Percentiles rank a stretch among this genome's conserved stretches.
Evolutionary conservation across 2,329 filamentous ascomycete genomes (phyloP).

Genomic region (Cytospora leucostoma): DNA sequence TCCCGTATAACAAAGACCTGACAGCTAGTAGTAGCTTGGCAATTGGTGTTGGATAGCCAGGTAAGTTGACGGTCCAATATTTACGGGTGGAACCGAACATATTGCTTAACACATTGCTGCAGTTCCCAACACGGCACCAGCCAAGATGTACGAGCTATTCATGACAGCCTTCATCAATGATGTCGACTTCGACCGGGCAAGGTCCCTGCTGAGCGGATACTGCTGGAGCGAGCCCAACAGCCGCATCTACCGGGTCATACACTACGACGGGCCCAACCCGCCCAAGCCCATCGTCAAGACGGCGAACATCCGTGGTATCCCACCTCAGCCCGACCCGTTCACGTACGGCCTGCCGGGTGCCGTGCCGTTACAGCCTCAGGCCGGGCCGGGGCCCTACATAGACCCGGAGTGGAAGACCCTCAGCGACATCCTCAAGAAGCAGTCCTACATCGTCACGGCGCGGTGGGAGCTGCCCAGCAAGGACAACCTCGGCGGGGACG

Average conservation of each 20-base stretch:
- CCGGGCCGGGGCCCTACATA: background rate
- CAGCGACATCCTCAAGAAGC: constrained; percentile 54
- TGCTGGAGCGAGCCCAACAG: constrained; percentile 58
- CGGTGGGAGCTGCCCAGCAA: constrained; percentile 55
- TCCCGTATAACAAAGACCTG: too few relatives aligned
- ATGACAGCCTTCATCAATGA: constrained; percentile 56
- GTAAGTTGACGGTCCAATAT: background rate
- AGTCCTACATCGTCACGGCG: constrained; percentile 59
- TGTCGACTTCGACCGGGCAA: constrained; percentile 50
- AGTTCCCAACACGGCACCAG: background rate
- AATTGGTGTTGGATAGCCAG: background rate
- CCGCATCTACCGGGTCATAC: constrained; percentile 53
- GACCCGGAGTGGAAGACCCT: constrained; percentile 51
- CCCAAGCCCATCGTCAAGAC: constrained; percentile 28
- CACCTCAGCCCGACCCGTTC: constrained; percentile 21
- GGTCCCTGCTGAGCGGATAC: constrained; percentile 57
- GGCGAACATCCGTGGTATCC: constrained; percentile 29
- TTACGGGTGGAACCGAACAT: background rate
- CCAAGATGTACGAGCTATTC: constrained; percentile 60
- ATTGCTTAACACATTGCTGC: background rate
- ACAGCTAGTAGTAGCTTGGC: too few relatives aligned
- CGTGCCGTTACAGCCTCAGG: constrained; percentile 1
- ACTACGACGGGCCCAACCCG: constrained; percentile 48
- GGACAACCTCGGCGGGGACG: constrained; percentile 46
- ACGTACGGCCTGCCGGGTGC: constrained; percentile 22